A percentile compares a stretch with the other conserved stretches of the same genome.
phyloP scores from a whole-genome alignment of 768 basidiomycete genomes.

The Pleurotus cornucopiae region DNA sequence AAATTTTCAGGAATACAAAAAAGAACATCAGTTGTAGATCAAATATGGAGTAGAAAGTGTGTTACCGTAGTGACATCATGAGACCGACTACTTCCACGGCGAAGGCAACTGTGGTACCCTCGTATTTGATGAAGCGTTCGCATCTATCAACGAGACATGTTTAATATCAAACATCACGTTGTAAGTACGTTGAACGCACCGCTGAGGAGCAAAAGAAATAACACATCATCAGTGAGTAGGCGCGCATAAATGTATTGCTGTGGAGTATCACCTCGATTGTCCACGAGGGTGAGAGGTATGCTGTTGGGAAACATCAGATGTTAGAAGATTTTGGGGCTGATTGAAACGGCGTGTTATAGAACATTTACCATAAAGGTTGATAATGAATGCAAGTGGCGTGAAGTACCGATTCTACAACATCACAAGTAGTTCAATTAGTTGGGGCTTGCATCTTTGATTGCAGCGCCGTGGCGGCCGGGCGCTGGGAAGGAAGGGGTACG shows the following conservation, averaged over 20 bases:
- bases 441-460: no score
- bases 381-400: constrained; percentile 57
- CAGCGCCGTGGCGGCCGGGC: no score
- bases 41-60: no score
- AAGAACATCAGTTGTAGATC: not conserved
- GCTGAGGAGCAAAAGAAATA: not conserved
- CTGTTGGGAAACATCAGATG: constrained; percentile 17
- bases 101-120: constrained; percentile 49
- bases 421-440: no score
- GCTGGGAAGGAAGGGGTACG: constrained; percentile 9
- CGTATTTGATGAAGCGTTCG: constrained; percentile 42
- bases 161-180: not conserved
- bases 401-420: constrained; percentile 54
- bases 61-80: constrained; percentile 56
- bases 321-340: not conserved
- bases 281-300: constrained; percentile 39
- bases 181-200: not conserved
- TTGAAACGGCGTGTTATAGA: not conserved
- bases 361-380: constrained; percentile 46
- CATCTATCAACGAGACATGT: constrained; percentile 32
- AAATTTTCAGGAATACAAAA: constrained; percentile 12
- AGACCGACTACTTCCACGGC: constrained; percentile 47
- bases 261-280: constrained; percentile 27
- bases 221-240: not conserved
- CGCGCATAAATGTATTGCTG: not conserved